Evolutionary conservation across 2,329 filamentous ascomycete genomes (phyloP), one percentile per base, ranked within the genome.

Genomic region (Aspergillus sp.): DNA sequence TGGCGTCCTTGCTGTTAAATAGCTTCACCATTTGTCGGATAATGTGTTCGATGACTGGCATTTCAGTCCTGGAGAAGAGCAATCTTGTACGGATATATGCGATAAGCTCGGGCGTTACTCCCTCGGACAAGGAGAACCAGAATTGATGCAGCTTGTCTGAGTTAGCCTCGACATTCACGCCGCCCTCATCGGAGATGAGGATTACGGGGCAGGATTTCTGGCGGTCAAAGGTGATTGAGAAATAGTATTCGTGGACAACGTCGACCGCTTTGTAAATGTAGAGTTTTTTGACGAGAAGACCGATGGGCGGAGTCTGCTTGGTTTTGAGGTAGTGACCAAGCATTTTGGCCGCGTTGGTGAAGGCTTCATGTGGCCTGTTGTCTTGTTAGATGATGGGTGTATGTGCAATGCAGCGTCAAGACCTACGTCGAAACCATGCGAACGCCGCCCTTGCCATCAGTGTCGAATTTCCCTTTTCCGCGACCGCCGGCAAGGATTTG

Each of bases 1-100:
- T 74, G 0, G 75, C 77, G 44, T 80, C 76, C 22, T 70, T 71
- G 9, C 70, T 62, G 1, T 54, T 52, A 50, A 81, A 81, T 2
- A 67, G 35, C 2, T 54, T 51, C 0, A 57, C 46, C 54, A 67
- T 56, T 35, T 61, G 63, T 6, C 46, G 49, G 1, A 79, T 62
- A 3, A 66, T 56, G 0, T 50, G 48, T 9, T 57, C 49, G 4
- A 67, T 52, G 3, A 53, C 46, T 19, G 4, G 19, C 48, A 64
- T 64, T 30, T 64, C 59, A 0, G 37, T 2, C 13, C 57, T 52
- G 0, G 59, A 58, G 42, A 66, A 63, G 4, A 53, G 51, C 3
- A 66, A 45, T 15, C 59, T 48, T 1, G 52, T 51, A 49, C 56
- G 50, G 2, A 64, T 54, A 17, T 58, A 50, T 2, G 53, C 51